These are phyloP conservation scores for Cladosporium phlei DNA, from an alignment of 2,329 filamentous ascomycete genomes.

Conservation along the genomic window DNA sequence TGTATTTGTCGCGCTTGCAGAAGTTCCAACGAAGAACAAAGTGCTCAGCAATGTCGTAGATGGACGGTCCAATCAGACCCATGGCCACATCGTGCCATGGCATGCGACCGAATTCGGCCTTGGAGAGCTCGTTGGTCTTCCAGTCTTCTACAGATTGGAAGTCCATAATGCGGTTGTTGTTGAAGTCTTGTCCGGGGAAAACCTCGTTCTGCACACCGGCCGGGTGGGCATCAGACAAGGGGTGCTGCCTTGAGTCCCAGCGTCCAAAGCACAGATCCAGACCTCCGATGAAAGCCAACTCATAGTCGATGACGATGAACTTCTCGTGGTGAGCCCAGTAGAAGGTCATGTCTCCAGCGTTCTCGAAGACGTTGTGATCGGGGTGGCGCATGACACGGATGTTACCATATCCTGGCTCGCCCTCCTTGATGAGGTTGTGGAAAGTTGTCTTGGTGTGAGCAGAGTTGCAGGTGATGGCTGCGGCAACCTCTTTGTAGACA, in stretches of 20 bases:
- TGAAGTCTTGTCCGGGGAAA: slow-evolving; percentile 95
- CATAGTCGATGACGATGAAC: slow-evolving; percentile 90
- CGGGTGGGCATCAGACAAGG: slow-evolving; percentile 81
- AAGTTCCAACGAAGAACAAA: slow-evolving; percentile 96
- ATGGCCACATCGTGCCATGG: slow-evolving; percentile 97
- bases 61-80: slow-evolving; percentile 81
- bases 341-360: slow-evolving; percentile 91
- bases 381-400: slow-evolving; percentile 87
- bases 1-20: slow-evolving; percentile 95
- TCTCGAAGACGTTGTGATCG: slow-evolving; percentile 91
- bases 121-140: slow-evolving; percentile 88
- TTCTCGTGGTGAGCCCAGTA: slow-evolving; percentile 99
- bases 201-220: slow-evolving; percentile 75
- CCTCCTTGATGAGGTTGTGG: slow-evolving; percentile 72
- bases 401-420: slow-evolving; percentile 76
- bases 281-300: slow-evolving; percentile 86
- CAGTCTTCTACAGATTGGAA: slow-evolving; percentile 88
- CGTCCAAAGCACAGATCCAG: slow-evolving; percentile 93
- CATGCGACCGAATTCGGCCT: slow-evolving; percentile 90
- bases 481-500: slow-evolving; percentile 75
- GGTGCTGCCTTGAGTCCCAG: slow-evolving; percentile 85
- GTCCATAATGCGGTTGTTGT: slow-evolving; percentile 95
- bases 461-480: slow-evolving; percentile 78
- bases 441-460: slow-evolving; percentile 86
- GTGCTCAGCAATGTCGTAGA: slow-evolving; percentile 93